phyloP scores from a whole-genome alignment of 371 early-diverging fungal species.

The Apophysomyces ossiformis region DNA sequence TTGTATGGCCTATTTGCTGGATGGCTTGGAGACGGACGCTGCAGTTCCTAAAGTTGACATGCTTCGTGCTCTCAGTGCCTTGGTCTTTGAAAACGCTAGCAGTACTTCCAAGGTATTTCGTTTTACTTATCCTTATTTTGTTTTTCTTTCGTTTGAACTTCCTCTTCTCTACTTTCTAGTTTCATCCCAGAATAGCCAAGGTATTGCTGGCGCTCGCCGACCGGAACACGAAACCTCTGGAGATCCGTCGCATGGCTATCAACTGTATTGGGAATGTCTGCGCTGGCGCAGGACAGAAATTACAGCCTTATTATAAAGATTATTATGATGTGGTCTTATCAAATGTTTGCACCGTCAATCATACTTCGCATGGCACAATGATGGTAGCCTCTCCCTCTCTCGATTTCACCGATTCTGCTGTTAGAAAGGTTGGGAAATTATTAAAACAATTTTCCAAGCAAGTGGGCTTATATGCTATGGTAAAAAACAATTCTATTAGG shows the following conservation, averaged over 20 bases:
- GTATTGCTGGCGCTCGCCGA: constrained; percentile 37
- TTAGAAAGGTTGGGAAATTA: constrained; percentile 37
- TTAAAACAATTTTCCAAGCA: not conserved
- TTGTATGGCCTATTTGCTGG: constrained; percentile 36
- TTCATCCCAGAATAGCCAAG: constrained; percentile 29
- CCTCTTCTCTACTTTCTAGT: constrained; percentile 15
- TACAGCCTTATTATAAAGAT: constrained; percentile 40
- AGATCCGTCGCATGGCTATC: constrained; percentile 66
- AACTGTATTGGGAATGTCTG: constrained; percentile 66
- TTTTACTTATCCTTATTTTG: not conserved
- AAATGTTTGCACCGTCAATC: constrained; percentile 41
- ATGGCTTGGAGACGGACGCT: constrained; percentile 31
- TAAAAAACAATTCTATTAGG: constrained; percentile 13
- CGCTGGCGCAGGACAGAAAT: constrained; percentile 44
- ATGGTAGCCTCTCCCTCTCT: constrained; percentile 40
- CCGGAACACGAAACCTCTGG: constrained; percentile 37
- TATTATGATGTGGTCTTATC: constrained; percentile 50
- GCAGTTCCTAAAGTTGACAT: constrained; percentile 37
- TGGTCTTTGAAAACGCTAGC: constrained; percentile 51
- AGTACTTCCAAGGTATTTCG: constrained; percentile 39
- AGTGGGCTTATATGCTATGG: not conserved
- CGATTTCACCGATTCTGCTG: constrained; percentile 45
- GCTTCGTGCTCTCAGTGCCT: constrained; percentile 48
- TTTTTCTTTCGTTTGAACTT: not conserved
- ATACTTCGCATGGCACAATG: constrained; percentile 34